Evolutionary conservation across 805 yeast genomes (phyloP).

Genomic region (Saccharomycopsis vini): DNA sequence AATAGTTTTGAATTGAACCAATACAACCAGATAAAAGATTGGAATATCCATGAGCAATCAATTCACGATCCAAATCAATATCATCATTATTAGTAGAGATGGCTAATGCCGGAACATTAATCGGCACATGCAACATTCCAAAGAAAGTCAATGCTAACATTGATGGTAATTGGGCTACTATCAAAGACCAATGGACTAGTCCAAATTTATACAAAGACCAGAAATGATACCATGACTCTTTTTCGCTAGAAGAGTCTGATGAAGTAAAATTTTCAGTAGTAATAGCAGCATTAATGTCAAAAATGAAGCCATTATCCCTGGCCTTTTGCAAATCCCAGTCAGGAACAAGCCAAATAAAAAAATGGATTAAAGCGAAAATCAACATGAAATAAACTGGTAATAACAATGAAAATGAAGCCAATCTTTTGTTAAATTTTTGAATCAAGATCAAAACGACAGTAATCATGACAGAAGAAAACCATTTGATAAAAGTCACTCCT

Average conservation of each 20-base stretch:
- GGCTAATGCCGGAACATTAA: constrained; percentile 94
- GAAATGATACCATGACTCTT: constrained; percentile 64
- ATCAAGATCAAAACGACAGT: constrained; percentile 52
- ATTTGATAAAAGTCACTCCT: constrained; percentile 40
- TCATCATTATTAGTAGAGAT: constrained; percentile 73
- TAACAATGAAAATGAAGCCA: constrained; percentile 45
- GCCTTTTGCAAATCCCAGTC: constrained; percentile 51
- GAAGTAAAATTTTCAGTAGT: constrained; percentile 24
- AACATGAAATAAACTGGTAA: constrained; percentile 74
- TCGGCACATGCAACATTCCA: constrained; percentile 94
- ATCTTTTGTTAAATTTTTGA: constrained; percentile 46
- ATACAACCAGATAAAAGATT: constrained; percentile 73
- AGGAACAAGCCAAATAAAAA: constrained; percentile 57
- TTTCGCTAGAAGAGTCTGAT: neutral
- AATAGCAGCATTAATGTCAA: constrained; percentile 28
- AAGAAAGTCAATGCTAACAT: constrained; percentile 95
- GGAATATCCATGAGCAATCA: constrained; percentile 90
- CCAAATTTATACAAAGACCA: constrained; percentile 63
- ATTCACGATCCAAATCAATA: constrained; percentile 84
- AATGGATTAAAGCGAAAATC: constrained; percentile 63
- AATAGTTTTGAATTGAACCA: constrained; percentile 89
- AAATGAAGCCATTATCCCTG: constrained; percentile 78
- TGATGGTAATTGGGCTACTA: constrained; percentile 69
- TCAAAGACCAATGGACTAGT: constrained; percentile 65
- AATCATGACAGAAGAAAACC: constrained; percentile 62